Base-by-base conservation (phyloP, 2,329 filamentous ascomycete species). In the Trichoderma sp. region DNA sequence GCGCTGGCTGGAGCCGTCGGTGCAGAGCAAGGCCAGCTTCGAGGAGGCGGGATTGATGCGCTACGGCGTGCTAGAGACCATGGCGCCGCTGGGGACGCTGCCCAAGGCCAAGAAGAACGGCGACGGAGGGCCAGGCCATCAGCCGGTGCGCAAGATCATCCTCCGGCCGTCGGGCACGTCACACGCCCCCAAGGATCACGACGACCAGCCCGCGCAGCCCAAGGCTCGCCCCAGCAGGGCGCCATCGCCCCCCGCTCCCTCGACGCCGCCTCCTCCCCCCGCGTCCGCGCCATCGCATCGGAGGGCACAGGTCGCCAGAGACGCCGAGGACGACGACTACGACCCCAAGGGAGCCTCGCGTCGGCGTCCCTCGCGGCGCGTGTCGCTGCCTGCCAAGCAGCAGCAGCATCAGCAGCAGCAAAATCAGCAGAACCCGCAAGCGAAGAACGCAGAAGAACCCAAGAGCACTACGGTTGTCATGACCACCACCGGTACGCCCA, bases 41-140 rank as follows among this genome's bases (percentile, higher is more conserved):
- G 87, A 91, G 80, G 92, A 96, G 74, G 86, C 84, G 65, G 90
- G 90, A 51, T 83, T 95, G 70, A 81, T 89, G 72, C 83, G 89
- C 56, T 86, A 88, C 75, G 91, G 91, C 68, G 90, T 96, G 19
- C 81, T 96, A 66, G 89, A 91, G 76, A 89, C 89, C 72, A 96
- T 96, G 93, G 88, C 88, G 61, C 89, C 93, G 28, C 79, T 97
- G 64, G 93, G 93, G 47, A 84, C 88, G 63, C 82, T 88, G 70
- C 93, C 93, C 14, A 86, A 85, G 77, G 83, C 76, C 44, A 81
- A 79, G 73, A 78, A 74, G 72, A 71, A 68, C 26, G 75, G 68
- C 10, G 71, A 67, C 57, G 71, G 76, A 62, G 68, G 66, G 60
- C 69, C 68, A n/a, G 60, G 59, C 14, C 65, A 66, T 14, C 62